These are phyloP conservation scores for Cicer judaicum DNA, from an alignment of 306 rosid species.

Conservation along the genomic window DNA sequence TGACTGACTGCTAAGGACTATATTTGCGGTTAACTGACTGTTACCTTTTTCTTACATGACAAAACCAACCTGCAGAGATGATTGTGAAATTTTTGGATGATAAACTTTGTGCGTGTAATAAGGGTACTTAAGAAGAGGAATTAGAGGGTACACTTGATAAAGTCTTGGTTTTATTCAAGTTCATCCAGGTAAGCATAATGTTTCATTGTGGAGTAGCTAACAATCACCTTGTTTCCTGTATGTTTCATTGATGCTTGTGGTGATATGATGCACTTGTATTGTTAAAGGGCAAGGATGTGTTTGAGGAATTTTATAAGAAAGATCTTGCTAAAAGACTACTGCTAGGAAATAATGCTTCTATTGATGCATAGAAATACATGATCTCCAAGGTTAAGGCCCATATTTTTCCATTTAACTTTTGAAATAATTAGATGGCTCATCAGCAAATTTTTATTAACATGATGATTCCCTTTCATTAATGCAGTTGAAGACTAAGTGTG, in stretches of 20 bases:
- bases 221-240: constrained; percentile 23
- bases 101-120: constrained; percentile 98
- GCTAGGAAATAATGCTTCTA: constrained; percentile 97
- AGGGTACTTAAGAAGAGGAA: constrained; percentile 97
- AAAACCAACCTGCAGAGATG: constrained; percentile 98
- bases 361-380: constrained; percentile 99
- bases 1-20: too few relatives aligned
- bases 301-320: constrained; percentile 97
- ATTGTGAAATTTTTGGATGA: constrained; percentile 97
- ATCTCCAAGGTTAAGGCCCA: too few relatives aligned
- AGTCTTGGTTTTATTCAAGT: constrained; percentile 91
- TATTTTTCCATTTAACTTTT: too few relatives aligned
- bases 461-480: too few relatives aligned
- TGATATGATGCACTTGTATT: constrained; percentile 38
- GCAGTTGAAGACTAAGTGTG: too few relatives aligned
- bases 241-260: constrained; percentile 21
- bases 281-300: constrained; percentile 95
- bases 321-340: constrained; percentile 98
- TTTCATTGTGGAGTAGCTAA: constrained; percentile 45
- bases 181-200: constrained; percentile 77
- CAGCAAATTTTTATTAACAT: too few relatives aligned
- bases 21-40: constrained; percentile 39
- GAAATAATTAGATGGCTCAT: too few relatives aligned
- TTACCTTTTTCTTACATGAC: constrained; percentile 32
- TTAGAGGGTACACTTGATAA: constrained; percentile 96